Base-by-base conservation (phyloP, 345 rosid genomes). In the Kandelia obovata region DNA sequence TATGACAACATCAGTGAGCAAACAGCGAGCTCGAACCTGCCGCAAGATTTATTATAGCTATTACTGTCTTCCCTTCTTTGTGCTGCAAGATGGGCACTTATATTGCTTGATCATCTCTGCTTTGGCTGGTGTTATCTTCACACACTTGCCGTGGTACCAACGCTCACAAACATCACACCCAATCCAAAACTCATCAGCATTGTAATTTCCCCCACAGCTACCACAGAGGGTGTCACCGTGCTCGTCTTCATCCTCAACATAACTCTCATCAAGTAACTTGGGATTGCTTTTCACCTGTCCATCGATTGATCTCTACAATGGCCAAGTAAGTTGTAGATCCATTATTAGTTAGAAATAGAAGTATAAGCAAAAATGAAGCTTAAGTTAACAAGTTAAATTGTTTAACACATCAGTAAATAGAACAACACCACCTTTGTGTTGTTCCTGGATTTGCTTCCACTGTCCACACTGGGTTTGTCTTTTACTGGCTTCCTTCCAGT, bases 111-210 rank as follows among this genome's bases (percentile, higher is more conserved):
- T 89, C 67, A 71, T 82, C 64, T 89, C 95, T 7, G 98, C 97
- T 76, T 87, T 87, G 23, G 97, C 88, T 0, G 98, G 97, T 39
- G 93, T 85, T 77, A 93, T 90, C 84, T 86, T 88, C 74, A 91
- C 96, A 31, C 96, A 91, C 66, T 87, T 93, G 17, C 93, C 96
- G 31, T 89, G 98, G 83, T 85, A 93, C 97, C 98, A 93, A 77
- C 85, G 80, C 71, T 93, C 98, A 7, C 93, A 91, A 16, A 89
- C 75, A 59, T 91, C 98, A 32, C 96, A 89, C 25, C 97, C 85
- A 10, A 94, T 91, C 97, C 95, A 94, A 67, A 91, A 91, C 82
- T 91, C 92, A 13, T 88, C 90, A 0, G 86, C 78, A 25, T 78
- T 91, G 85, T 89, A 89, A 67, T 86, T 86, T 57, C 90, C 92